A percentile compares a stretch with the other conserved stretches of the same genome.
These are phyloP conservation scores for Draba incana DNA, from an alignment of 345 rosid genomes.

Conservation along the genomic window DNA sequence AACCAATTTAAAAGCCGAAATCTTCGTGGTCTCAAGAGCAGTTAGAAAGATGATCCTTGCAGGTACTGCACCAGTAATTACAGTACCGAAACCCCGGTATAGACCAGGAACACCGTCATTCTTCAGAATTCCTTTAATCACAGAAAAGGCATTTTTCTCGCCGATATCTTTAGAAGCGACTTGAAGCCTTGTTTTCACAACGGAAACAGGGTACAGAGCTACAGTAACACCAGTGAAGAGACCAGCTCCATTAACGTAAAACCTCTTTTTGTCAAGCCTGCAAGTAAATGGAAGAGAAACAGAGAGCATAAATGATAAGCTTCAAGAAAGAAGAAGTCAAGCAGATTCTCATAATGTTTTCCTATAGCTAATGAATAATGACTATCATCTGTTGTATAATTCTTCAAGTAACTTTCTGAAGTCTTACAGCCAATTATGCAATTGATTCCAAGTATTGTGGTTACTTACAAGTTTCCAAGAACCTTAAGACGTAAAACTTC, in stretches of 20 bases:
- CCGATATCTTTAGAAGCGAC: conserved; percentile 84
- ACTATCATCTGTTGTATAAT: background rate
- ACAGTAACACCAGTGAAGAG: conserved; percentile 93
- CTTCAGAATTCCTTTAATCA: conserved; percentile 66
- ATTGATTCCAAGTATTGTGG: background rate
- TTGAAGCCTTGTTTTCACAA: conserved; percentile 91
- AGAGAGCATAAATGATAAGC: background rate
- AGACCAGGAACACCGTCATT: conserved; percentile 94
- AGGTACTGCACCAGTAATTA: conserved; percentile 89
- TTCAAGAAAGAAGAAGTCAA: conserved; percentile 7
- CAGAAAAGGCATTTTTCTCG: conserved; percentile 80
- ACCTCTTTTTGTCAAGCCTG: conserved; percentile 94
- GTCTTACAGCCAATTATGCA: background rate
- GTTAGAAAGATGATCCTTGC: conserved; percentile 89
- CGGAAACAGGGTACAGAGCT: conserved; percentile 88
- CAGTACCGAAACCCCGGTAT: conserved; percentile 94
- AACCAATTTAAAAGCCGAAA: conserved; percentile 68
- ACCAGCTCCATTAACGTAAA: conserved; percentile 93
- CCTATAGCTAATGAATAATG: background rate
- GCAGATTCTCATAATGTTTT: background rate
- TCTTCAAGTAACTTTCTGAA: background rate
- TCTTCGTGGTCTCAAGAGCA: conserved; percentile 87
- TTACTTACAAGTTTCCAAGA: background rate
- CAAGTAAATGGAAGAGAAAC: conserved; percentile 33
- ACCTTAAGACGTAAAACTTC: background rate